These are phyloP conservation scores for Amoebophrya sp. DNA, from an alignment of 169 alveolate species.

Conservation along the genomic window DNA sequence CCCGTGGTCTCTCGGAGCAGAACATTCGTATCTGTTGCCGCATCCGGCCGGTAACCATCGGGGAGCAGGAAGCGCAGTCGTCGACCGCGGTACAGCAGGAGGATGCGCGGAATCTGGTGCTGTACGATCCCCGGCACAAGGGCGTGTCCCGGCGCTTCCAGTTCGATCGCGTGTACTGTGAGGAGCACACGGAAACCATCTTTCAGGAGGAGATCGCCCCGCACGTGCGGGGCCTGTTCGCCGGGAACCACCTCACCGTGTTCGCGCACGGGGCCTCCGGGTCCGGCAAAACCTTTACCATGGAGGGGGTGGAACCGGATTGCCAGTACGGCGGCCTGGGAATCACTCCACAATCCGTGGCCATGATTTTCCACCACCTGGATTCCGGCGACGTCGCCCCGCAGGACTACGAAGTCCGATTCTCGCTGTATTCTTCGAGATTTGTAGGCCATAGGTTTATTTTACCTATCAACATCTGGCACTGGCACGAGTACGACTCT, in stretches of 20 bases:
- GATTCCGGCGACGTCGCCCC: background rate
- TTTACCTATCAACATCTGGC: no score
- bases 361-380: background rate
- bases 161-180: background rate
- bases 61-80: background rate
- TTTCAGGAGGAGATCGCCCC: background rate
- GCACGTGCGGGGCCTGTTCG: background rate
- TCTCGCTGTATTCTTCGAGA: background rate
- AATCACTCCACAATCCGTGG: background rate
- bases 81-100: background rate
- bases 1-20: background rate
- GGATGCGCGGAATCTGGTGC: background rate
- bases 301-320: background rate
- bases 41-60: background rate
- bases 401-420: background rate
- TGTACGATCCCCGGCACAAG: background rate
- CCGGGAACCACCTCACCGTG: background rate
- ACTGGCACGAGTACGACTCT: no score
- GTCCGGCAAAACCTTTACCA: background rate
- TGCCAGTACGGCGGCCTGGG: background rate
- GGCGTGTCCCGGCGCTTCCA: background rate
- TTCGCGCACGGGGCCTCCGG: constrained; percentile 6
- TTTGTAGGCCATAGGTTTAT: no score
- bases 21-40: background rate
- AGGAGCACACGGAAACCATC: background rate